Evolutionary conservation across 2,329 filamentous ascomycete genomes (phyloP), one percentile per base, ranked within the genome.

Genomic region (Exophiala sp.): DNA sequence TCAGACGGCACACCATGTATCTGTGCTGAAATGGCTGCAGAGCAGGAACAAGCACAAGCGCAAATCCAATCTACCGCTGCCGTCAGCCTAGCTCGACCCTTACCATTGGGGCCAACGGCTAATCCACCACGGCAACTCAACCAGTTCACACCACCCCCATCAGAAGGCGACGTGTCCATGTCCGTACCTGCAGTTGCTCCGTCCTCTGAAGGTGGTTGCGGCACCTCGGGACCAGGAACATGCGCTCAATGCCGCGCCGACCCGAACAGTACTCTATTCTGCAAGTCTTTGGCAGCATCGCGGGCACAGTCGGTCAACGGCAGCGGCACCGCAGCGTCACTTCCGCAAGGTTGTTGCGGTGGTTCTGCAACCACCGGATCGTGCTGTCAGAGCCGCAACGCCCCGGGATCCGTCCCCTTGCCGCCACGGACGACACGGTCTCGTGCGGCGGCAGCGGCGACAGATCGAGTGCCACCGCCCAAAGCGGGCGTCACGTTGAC

Each of bases 1-100:
- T 83, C 86, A 58, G 87, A 91, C 55, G 88, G 87, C 3, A 91
- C 86, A 0, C 89, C 89, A 63, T 94, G 89, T 66, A 84, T 91
- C 61, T 94, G 89, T 69, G 88, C 88, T 20, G 88, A 91, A 61
- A 76, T 79, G 71, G 72, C 74, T 2, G 73, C 73, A 6, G 74
- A 75, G 54, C 60, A 68, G 69, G 59, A 65, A 51, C 51, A 61
- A 54, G 57, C 52, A 3, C 52, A 49, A 54, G 54, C 48, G 4
- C 52, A 49, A 35, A 35, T 40, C 12, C 52, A 52, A 65, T 57
- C 68, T 59, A 54, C 66, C 56, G 60, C 48, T 11, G 11, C 43
- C 3, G 16, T 35, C 18, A 53, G 21, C 12, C 24, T 36, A 16
- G 68, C 77, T 74, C 29, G 34, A 39, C 45, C 41, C 16, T 35